Evolutionary conservation across 192 early-diverging fungal species (phyloP).

Genomic region (Backusella westeae): DNA sequence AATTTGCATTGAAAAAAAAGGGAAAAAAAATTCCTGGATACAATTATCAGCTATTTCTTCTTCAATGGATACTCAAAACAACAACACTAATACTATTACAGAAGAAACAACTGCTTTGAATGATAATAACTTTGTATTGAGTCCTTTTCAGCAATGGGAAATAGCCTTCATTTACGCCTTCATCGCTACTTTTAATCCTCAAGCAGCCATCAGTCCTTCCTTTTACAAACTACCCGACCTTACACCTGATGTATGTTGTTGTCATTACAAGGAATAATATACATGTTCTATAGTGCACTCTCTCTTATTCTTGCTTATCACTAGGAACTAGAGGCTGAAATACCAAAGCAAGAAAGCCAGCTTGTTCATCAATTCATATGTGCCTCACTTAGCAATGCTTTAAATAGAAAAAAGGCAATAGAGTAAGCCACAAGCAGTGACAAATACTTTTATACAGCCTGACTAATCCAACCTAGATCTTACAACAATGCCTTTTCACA

Average conservation of each 20-base stretch:
- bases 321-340: constrained; percentile 23
- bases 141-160: constrained; percentile 22
- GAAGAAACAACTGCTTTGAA: not conserved
- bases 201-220: not conserved
- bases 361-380: constrained; percentile 17
- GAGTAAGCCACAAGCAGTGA: constrained; percentile 15
- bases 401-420: constrained; percentile 25
- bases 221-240: constrained; percentile 10
- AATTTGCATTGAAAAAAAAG: not conserved
- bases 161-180: constrained; percentile 31
- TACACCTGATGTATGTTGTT: constrained; percentile 17
- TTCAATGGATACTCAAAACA: not conserved
- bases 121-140: not conserved
- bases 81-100: not conserved
- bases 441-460: not conserved
- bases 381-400: constrained; percentile 15
- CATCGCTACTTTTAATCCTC: constrained; percentile 11
- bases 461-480: not conserved
- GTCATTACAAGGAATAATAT: not conserved
- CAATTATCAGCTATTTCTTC: not conserved
- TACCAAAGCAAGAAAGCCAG: constrained; percentile 11
- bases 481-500: constrained; percentile 13
- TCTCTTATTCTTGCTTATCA: not conserved
- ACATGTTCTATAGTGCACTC: not conserved
- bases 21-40: not conserved